Percentiles rank a stretch among this genome's conserved stretches.
These are phyloP conservation scores for Podila epicladia DNA, from an alignment of 192 early-diverging fungal species.

Conservation along the genomic window DNA sequence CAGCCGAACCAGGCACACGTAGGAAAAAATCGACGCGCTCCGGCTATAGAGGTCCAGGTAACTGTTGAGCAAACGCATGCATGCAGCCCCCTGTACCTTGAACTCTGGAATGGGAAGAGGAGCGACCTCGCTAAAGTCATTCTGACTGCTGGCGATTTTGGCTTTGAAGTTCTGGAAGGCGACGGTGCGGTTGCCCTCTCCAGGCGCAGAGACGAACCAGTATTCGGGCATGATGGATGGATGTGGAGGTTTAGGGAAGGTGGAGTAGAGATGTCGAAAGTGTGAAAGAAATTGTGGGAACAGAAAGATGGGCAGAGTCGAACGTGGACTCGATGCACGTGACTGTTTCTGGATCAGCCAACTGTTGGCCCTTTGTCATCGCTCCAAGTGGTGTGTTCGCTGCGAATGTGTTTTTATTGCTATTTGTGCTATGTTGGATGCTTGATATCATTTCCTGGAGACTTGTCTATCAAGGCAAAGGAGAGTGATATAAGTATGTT, in stretches of 20 bases:
- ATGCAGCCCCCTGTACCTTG: constrained; percentile 66
- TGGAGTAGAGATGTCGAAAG: neutral
- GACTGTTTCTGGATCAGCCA: no score
- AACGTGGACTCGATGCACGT: no score
- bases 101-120: constrained; percentile 91
- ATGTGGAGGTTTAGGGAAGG: neutral
- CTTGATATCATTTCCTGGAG: no score
- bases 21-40: neutral
- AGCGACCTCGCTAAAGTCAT: constrained; percentile 84
- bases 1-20: neutral
- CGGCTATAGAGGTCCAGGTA: neutral
- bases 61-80: neutral
- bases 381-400: no score
- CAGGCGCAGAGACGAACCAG: constrained; percentile 74
- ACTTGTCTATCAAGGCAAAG: no score
- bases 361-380: no score
- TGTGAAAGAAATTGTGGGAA: neutral
- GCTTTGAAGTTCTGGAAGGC: constrained; percentile 76
- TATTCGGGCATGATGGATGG: constrained; percentile 45
- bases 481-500: no score
- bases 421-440: no score
- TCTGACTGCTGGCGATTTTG: constrained; percentile 66
- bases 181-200: constrained; percentile 79
- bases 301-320: no score
- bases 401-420: no score